Evolutionary conservation across 1,284 basidiomycete genomes (phyloP).

Genomic region (Vanrija sp.): DNA sequence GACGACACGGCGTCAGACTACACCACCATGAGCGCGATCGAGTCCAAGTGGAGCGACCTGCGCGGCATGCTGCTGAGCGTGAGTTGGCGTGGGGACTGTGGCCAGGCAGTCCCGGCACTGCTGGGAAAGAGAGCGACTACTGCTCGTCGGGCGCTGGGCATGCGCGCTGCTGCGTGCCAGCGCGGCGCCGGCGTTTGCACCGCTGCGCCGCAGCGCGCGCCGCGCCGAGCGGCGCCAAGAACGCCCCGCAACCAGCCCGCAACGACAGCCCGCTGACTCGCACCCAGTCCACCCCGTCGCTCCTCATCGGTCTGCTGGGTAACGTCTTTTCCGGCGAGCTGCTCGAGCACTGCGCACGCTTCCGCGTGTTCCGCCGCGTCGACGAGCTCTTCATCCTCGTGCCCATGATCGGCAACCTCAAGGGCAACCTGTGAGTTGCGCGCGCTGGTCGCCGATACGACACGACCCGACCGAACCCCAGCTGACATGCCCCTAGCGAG

Average conservation of each 20-base stretch:
- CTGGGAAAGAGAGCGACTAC: background rate
- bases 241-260: too few species aligned
- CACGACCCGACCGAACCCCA: too few species aligned
- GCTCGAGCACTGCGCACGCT: slow-evolving; percentile 78
- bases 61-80: slow-evolving; percentile 36
- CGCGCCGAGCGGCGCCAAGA: too few species aligned
- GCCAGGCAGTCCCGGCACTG: background rate
- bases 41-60: slow-evolving; percentile 28
- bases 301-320: slow-evolving; percentile 50
- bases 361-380: slow-evolving; percentile 81
- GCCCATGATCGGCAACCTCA: slow-evolving; percentile 89
- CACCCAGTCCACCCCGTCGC: slow-evolving; percentile 50
- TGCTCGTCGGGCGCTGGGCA: background rate
- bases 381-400: slow-evolving; percentile 97
- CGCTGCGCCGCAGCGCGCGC: background rate
- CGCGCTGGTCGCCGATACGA: too few species aligned
- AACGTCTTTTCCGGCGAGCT: slow-evolving; percentile 84
- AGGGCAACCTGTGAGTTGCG: slow-evolving; percentile 86
- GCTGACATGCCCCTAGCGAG: slow-evolving; percentile 46
- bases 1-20: background rate
- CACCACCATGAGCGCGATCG: slow-evolving; percentile 8
- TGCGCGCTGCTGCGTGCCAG: background rate
- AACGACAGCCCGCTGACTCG: background rate
- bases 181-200: too few species aligned
- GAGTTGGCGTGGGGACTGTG: slow-evolving; percentile 8